These are phyloP conservation scores for Alternaria angustiovoidea DNA, from an alignment of 2,329 filamentous ascomycete species.

Conservation along the genomic window DNA sequence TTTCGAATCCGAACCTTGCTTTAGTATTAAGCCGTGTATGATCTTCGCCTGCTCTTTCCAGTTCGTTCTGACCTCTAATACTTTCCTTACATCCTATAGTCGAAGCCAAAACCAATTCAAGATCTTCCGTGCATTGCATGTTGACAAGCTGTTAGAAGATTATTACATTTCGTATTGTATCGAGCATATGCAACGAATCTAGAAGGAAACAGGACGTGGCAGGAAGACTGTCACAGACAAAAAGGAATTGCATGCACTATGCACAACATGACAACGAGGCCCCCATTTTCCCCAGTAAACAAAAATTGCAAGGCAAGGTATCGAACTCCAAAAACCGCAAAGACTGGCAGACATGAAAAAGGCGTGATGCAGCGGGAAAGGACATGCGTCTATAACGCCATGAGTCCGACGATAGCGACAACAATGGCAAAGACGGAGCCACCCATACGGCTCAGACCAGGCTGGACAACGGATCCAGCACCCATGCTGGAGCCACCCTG, in stretches of 20 bases:
- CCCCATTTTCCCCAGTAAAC: not conserved
- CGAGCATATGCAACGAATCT: not conserved
- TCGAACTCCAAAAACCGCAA: not conserved
- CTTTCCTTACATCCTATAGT: not conserved
- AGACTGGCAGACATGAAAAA: not conserved
- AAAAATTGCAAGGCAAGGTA: slow-evolving; percentile 2
- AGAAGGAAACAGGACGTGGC: not conserved
- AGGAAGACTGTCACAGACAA: not conserved
- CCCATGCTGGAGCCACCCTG: slow-evolving; percentile 30
- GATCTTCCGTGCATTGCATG: no score
- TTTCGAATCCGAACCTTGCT: not conserved
- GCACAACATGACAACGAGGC: not conserved
- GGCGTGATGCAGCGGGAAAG: not conserved
- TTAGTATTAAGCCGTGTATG: no score
- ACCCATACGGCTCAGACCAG: slow-evolving; percentile 37
- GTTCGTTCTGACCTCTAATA: not conserved
- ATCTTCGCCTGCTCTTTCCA: no score
- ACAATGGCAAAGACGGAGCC: slow-evolving; percentile 46
- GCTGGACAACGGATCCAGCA: slow-evolving; percentile 32
- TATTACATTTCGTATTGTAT: not conserved
- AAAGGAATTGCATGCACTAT: not conserved
- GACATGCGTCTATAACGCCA: slow-evolving; percentile 33
- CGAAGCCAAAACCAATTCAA: not conserved
- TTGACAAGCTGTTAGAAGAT: not conserved
- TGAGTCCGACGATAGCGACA: slow-evolving; percentile 41